Evolutionary conservation across 495 filamentous ascomycete genomes (phyloP).

Genomic region (Penicillium coffeae): DNA sequence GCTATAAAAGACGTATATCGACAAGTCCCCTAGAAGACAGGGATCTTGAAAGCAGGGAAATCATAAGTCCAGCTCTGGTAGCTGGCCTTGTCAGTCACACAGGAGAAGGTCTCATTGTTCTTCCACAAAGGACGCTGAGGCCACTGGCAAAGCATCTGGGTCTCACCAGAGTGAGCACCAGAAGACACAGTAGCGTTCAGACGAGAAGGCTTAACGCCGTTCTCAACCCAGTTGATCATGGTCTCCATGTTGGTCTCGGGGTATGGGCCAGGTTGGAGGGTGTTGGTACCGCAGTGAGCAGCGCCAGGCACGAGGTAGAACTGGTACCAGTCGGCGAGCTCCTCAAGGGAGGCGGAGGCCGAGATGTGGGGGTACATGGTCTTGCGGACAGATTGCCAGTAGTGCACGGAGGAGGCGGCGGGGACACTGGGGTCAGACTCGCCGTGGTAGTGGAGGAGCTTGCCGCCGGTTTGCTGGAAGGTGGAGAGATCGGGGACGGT

Average conservation of each 20-base stretch:
- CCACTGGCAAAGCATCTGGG: constrained; percentile 45
- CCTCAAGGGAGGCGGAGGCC: constrained; percentile 28
- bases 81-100: constrained; percentile 41
- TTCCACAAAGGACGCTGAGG: constrained; percentile 43
- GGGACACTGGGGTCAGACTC: constrained; percentile 49
- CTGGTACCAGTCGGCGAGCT: constrained; percentile 50
- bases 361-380: constrained; percentile 43
- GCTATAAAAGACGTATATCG: too few relatives aligned
- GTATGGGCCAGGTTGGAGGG: constrained; percentile 43
- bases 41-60: constrained; percentile 27
- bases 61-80: constrained; percentile 38
- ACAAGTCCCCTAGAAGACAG: constrained; percentile 28
- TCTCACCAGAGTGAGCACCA: constrained; percentile 33
- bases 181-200: constrained; percentile 38
- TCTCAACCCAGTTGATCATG: constrained; percentile 54
- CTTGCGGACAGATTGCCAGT: constrained; percentile 47
- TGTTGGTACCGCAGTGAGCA: constrained; percentile 46
- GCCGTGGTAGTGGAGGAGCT: constrained; percentile 50
- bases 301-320: constrained; percentile 50
- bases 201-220: constrained; percentile 37
- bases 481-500: constrained; percentile 42
- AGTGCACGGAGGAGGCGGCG: constrained; percentile 45
- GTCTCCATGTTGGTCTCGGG: constrained; percentile 39
- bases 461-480: constrained; percentile 44
- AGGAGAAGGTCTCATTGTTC: constrained; percentile 33